phyloP scores from a whole-genome alignment of 2,329 filamentous ascomycete species.

The Pseudogymnoascus sp. region DNA sequence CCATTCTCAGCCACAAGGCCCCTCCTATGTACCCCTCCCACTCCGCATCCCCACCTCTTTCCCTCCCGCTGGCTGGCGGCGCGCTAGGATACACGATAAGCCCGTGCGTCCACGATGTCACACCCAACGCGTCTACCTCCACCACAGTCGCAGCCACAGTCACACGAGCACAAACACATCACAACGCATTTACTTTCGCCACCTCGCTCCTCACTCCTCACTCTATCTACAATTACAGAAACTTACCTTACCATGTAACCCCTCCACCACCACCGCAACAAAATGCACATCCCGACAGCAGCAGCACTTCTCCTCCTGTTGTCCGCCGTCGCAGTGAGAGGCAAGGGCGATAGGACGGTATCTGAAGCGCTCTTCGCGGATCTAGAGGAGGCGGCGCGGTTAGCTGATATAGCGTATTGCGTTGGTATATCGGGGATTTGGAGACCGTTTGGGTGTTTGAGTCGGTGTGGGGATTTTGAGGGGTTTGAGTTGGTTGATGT shows the following conservation, averaged over 20 bases:
- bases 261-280: constrained; percentile 9
- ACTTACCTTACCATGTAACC: neutral
- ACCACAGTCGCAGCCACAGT: neutral
- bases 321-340: neutral
- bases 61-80: neutral
- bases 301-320: constrained; percentile 11
- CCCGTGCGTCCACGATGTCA: neutral
- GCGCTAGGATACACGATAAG: neutral
- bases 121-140: neutral
- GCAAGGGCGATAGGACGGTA: constrained; percentile 30
- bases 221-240: neutral
- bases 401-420: constrained; percentile 93
- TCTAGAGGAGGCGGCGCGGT: constrained; percentile 77
- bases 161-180: neutral
- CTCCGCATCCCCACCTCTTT: neutral
- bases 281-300: constrained; percentile 19
- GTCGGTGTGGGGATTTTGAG: constrained; percentile 77
- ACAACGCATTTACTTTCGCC: neutral
- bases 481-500: constrained; percentile 65
- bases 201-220: neutral
- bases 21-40: neutral
- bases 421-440: constrained; percentile 75
- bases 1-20: neutral
- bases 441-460: constrained; percentile 76
- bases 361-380: constrained; percentile 62